phyloP scores from a whole-genome alignment of 2,329 filamentous ascomycete genomes.

The Uncinocarpus reesii region DNA sequence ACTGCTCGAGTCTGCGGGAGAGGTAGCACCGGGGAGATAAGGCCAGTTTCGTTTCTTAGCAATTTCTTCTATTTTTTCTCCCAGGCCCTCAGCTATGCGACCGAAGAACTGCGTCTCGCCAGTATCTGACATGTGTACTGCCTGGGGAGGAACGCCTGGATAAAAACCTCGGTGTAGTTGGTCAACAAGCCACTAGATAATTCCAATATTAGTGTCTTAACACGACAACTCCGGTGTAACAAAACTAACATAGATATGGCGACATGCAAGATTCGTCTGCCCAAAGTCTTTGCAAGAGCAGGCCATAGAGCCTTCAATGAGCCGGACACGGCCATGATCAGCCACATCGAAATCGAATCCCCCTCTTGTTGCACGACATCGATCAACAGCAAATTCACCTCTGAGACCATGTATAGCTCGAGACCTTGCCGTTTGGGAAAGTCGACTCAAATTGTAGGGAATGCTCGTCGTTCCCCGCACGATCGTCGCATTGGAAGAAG shows the following conservation, averaged over 20 bases:
- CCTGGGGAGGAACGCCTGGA: constrained; percentile 22
- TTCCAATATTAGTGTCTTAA: constrained; percentile 1
- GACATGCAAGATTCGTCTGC: constrained; percentile 27
- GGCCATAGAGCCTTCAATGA: constrained; percentile 24
- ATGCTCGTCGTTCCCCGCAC: constrained; percentile 15
- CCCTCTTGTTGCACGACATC: constrained; percentile 23
- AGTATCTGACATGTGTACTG: constrained; percentile 25
- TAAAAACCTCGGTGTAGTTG: constrained; percentile 31
- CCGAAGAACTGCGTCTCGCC: constrained; percentile 26
- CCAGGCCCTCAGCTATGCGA: constrained; percentile 27
- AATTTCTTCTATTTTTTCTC: constrained; percentile 26
- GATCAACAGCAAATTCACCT: constrained; percentile 17
- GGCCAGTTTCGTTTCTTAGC: constrained; percentile 29
- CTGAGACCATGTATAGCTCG: constrained; percentile 16
- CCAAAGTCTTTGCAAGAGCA: constrained; percentile 32
- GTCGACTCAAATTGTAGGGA: constrained; percentile 12
- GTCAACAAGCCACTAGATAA: constrained; percentile 34
- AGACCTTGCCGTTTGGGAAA: constrained; percentile 10
- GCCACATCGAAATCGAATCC: constrained; percentile 32
- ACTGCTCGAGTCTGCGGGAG: constrained; percentile 13
- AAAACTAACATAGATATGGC: constrained; percentile 35
- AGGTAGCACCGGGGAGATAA: constrained; percentile 23
- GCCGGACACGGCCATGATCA: constrained; percentile 28
- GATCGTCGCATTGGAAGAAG: neutral
- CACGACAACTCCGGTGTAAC: neutral